phyloP scores from a whole-genome alignment of 176 grass and related monocot genomes.

The Poa annua region DNA sequence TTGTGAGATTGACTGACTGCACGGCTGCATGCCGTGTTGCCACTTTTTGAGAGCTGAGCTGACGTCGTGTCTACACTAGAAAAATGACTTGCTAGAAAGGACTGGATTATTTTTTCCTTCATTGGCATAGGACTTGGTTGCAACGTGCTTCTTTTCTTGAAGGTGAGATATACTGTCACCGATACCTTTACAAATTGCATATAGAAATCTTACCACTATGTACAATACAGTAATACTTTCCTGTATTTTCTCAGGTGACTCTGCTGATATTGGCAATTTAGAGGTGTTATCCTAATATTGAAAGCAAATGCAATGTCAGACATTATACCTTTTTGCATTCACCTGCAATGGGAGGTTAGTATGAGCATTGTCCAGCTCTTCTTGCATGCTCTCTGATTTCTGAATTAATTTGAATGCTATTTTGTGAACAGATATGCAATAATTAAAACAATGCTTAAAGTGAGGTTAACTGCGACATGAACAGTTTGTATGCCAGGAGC shows the following conservation, averaged over 20 bases:
- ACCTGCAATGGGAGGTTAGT: slow-evolving; percentile 42
- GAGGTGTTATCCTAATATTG: not conserved
- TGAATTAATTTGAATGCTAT: slow-evolving; percentile 37
- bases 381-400: slow-evolving; percentile 27
- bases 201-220: not conserved
- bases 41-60: slow-evolving; percentile 20
- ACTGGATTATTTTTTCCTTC: slow-evolving; percentile 28
- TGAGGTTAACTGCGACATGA: slow-evolving; percentile 1
- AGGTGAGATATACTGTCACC: not conserved
- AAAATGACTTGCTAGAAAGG: slow-evolving; percentile 14
- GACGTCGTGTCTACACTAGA: slow-evolving; percentile 5
- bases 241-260: slow-evolving; percentile 23
- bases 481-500: not conserved
- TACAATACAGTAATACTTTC: slow-evolving; percentile 30
- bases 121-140: not conserved
- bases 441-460: slow-evolving; percentile 8
- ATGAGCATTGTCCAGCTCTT: slow-evolving; percentile 9
- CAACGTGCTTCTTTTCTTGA: slow-evolving; percentile 21
- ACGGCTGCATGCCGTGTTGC: not conserved
- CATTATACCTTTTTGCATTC: slow-evolving; percentile 19
- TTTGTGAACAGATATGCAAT: slow-evolving; percentile 28
- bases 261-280: slow-evolving; percentile 31
- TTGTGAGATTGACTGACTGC: slow-evolving; percentile 6
- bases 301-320: not conserved
- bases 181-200: slow-evolving; percentile 19